These are phyloP conservation scores for Ustilago shanxiensis DNA, from an alignment of 1,284 basidiomycete genomes.

Conservation along the genomic window DNA sequence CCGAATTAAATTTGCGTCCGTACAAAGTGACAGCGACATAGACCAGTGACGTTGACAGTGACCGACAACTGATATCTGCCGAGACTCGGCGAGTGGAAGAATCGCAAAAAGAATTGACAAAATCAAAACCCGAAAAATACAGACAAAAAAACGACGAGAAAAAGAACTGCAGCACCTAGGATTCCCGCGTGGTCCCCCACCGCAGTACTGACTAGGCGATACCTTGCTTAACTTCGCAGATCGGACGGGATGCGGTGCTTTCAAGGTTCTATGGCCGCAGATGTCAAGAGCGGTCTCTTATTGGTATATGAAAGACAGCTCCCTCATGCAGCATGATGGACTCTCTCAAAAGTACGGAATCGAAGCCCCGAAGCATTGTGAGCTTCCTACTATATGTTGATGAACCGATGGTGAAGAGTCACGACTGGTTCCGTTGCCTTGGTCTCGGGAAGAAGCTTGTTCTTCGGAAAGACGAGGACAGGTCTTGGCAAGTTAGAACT, in stretches of 20 bases:
- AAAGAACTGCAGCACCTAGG: slow-evolving; percentile 81
- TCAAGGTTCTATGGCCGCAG: slow-evolving; percentile 83
- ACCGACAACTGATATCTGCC: no score
- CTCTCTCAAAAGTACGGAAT: no score
- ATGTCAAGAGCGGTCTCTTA: slow-evolving; percentile 69
- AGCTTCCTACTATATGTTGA: no score
- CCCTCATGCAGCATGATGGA: no score
- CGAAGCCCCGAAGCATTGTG: no score
- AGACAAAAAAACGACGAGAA: not conserved
- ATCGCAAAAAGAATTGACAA: not conserved
- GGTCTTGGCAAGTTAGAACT: slow-evolving; percentile 1
- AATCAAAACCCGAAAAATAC: not conserved
- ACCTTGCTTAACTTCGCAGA: slow-evolving; percentile 84
- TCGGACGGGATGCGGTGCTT: slow-evolving; percentile 85
- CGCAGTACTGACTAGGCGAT: slow-evolving; percentile 84
- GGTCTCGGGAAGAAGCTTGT: not conserved
- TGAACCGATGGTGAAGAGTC: not conserved
- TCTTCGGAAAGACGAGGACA: not conserved
- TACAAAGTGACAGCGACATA: no score
- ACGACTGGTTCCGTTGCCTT: not conserved
- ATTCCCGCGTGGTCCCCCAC: slow-evolving; percentile 86
- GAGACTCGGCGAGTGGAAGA: no score
- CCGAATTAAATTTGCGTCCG: no score
- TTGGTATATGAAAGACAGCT: no score
- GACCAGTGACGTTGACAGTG: no score